A percentile compares a stretch with the other conserved stretches of the same genome.
phyloP scores from a whole-genome alignment of 305 asterid species.

The Fraxinus platypoda region DNA sequence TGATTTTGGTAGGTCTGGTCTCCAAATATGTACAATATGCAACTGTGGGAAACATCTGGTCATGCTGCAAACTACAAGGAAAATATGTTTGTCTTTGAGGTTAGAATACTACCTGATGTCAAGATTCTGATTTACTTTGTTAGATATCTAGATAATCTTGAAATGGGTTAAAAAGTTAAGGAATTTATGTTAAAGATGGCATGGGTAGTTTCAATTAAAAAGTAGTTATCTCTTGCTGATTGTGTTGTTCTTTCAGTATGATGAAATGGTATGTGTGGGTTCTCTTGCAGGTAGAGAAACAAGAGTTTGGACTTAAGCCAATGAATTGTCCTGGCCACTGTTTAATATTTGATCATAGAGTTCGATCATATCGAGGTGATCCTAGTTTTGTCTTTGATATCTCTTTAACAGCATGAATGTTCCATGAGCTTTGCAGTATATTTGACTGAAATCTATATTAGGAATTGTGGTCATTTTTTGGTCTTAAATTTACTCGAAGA shows the following conservation, averaged over 20 bases:
- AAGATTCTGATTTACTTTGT: background rate
- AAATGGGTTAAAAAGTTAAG: background rate
- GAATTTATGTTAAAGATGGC: background rate
- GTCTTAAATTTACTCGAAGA: background rate
- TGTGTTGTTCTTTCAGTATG: constrained; percentile 18
- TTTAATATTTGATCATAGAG: constrained; percentile 89
- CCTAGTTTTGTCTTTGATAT: constrained; percentile 16
- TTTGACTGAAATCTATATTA: background rate
- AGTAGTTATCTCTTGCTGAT: background rate
- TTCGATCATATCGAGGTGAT: constrained; percentile 96
- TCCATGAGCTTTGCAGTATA: constrained; percentile 12
- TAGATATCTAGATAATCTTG: background rate
- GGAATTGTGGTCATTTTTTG: background rate
- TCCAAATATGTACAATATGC: constrained; percentile 97
- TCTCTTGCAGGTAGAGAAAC: constrained; percentile 79
- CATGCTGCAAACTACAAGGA: constrained; percentile 99
- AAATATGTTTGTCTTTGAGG: constrained; percentile 96
- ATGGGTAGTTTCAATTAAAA: background rate
- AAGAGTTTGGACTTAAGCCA: constrained; percentile 96
- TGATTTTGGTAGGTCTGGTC: constrained; percentile 67
- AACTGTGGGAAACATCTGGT: constrained; percentile 98
- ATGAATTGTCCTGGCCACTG: constrained; percentile 99
- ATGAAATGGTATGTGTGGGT: constrained; percentile 19
- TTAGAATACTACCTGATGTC: constrained; percentile 25
- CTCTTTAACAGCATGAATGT: constrained; percentile 7